Base-by-base conservation (phyloP, 768 basidiomycete genomes). In the Erythrobasidium yunnanense region DNA sequence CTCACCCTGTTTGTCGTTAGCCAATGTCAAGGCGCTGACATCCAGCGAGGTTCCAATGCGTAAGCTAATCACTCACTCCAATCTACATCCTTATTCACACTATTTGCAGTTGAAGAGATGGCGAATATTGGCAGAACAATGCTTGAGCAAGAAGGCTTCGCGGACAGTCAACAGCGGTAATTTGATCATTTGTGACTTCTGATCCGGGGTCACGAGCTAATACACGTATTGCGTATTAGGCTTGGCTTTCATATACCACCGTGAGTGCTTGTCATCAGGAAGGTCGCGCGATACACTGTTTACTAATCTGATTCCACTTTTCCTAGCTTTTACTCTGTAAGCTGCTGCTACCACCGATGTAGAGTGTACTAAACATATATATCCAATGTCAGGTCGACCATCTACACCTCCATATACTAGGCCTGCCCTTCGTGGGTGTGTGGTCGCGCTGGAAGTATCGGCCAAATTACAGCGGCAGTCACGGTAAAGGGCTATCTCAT, bases 241-340 rank as follows among this genome's bases (percentile, higher is more conserved):
- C 78, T 88, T 77, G 87, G 87, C 0, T 89, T 88, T 72, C 87
- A 89, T 73, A 86, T 88, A 57, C 85, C 87, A 0, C 87, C 87
- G 0, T 65, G 25, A 57, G 62, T 25, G 18, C 22, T 30, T n/a
- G 4, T 47, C 6, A 11, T 42, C 18, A 55, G 22, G 33, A 15
- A 58, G 46, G 23, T 42, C 15, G 18, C 55, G 33, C 2, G 6
- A 17, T 29, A 8, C 4, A 46, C 35, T 8, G 47, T 23, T 4
- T 50, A 11, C 23, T 29, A 55, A 18, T 6, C 4, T 20, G 54
- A 3, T 6, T 17, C 30, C 30, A 27, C 20, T 13, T 34, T 20
- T 50, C 38, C 13, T 50, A 65, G 62, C 2, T 87, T 85, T 75
- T 84, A 82, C 65, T 84, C 83, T 18, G 56, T 57, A 42, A 33